Conservation (phyloP, 345 rosid genomes). For the Salix udensis region DNA sequence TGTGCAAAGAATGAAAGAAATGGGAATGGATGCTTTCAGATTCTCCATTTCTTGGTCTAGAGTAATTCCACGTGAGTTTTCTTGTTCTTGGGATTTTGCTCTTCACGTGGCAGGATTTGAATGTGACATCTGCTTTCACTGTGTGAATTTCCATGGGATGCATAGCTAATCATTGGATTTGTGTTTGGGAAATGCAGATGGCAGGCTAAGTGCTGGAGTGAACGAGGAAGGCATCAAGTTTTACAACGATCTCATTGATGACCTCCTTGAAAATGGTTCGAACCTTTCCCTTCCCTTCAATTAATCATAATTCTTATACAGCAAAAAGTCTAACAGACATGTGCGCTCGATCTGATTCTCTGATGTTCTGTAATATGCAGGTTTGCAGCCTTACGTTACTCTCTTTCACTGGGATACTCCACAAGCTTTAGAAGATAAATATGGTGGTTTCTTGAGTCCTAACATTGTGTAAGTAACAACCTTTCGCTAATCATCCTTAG, state of each 20-base stretch:
- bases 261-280: background rate
- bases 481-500: background rate
- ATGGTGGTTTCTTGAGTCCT: slow-evolving; percentile 39
- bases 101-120: no score
- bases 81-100: no score
- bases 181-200: background rate
- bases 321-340: no score
- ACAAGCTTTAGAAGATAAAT: slow-evolving; percentile 37
- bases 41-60: no score
- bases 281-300: background rate
- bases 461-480: slow-evolving; percentile 14
- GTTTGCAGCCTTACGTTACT: slow-evolving; percentile 39
- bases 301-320: no score
- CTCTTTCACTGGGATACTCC: slow-evolving; percentile 15
- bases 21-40: no score
- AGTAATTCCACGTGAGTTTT: no score
- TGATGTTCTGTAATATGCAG: background rate
- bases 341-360: no score
- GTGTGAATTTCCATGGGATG: no score
- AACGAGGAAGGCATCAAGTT: slow-evolving; percentile 2
- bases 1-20: no score
- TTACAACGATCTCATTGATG: slow-evolving; percentile 5
- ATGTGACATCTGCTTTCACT: no score
- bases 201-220: background rate
- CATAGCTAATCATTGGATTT: no score